These are phyloP conservation scores for Hsuehochloa calcarea DNA, from an alignment of 176 grass and related monocot genomes.

Conservation along the genomic window DNA sequence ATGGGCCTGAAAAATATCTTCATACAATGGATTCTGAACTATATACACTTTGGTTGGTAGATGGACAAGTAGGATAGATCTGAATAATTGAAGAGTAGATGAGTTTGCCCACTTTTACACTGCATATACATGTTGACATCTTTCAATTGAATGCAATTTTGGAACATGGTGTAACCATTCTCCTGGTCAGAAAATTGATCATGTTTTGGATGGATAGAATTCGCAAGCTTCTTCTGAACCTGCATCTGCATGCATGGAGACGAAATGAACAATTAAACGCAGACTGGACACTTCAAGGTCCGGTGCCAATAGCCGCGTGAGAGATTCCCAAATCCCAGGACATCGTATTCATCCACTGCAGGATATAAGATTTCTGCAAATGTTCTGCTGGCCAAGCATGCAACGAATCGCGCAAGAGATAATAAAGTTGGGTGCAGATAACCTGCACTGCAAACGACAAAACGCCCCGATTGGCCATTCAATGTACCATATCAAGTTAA, in stretches of 20 bases:
- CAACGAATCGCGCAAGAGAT: not conserved
- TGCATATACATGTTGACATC: not conserved
- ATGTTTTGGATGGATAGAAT: not conserved
- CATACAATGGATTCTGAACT: not conserved
- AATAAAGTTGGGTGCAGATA: conserved; percentile 16
- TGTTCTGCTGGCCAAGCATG: not conserved
- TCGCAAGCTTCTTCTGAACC: not conserved
- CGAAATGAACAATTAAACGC: conserved; percentile 14
- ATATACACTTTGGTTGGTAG: not conserved
- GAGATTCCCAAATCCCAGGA: conserved; percentile 1
- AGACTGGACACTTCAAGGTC: not conserved
- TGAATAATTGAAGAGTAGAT: not conserved
- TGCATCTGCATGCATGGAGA: conserved; percentile 10
- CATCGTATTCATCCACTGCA: conserved; percentile 11
- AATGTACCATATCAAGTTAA: not conserved
- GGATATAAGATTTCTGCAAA: not conserved
- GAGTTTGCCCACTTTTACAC: not conserved
- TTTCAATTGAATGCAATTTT: not conserved
- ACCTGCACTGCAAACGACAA: not conserved
- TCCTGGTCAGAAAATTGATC: not conserved
- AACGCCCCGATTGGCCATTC: not conserved
- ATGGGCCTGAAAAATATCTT: not conserved
- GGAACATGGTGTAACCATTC: not conserved
- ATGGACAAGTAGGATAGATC: not conserved
- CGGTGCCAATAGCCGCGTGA: not conserved